phyloP scores from a whole-genome alignment of 768 basidiomycete species.

The Neoboletus magnificus region DNA sequence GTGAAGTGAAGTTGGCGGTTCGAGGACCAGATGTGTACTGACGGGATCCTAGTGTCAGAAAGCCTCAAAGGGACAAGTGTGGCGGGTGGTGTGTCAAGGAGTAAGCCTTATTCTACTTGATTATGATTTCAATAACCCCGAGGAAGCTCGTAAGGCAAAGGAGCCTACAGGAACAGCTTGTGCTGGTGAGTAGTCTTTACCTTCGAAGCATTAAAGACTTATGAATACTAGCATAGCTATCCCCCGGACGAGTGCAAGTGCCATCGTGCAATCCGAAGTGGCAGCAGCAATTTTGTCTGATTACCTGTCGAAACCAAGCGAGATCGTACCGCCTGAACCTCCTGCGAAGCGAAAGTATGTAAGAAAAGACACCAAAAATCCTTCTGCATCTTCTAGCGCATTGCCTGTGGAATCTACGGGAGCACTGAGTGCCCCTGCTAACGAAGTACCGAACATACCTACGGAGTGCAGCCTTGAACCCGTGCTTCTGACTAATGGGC shows the following conservation, averaged over 20 bases:
- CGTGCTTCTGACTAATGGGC: neutral
- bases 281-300: constrained; percentile 17
- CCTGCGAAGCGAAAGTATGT: constrained; percentile 6
- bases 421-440: neutral
- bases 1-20: constrained; percentile 7
- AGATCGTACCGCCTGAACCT: constrained; percentile 2
- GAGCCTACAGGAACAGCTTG: neutral
- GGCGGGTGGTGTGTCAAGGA: neutral
- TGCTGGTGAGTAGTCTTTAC: constrained; percentile 15
- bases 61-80: neutral
- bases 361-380: constrained; percentile 8
- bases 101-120: constrained; percentile 6
- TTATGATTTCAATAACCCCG: constrained; percentile 2
- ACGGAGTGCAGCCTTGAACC: neutral
- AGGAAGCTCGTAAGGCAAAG: constrained; percentile 4
- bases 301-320: constrained; percentile 1
- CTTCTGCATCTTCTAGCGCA: neutral
- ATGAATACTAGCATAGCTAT: constrained; percentile 24
- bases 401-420: neutral
- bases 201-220: constrained; percentile 10
- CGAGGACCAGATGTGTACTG: neutral
- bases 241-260: constrained; percentile 17
- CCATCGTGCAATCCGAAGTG: constrained; percentile 14
- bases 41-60: constrained; percentile 1
- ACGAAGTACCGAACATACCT: neutral